Conservation (phyloP, 2,329 filamentous ascomycete genomes). For the Neofusicoccum parvum region DNA sequence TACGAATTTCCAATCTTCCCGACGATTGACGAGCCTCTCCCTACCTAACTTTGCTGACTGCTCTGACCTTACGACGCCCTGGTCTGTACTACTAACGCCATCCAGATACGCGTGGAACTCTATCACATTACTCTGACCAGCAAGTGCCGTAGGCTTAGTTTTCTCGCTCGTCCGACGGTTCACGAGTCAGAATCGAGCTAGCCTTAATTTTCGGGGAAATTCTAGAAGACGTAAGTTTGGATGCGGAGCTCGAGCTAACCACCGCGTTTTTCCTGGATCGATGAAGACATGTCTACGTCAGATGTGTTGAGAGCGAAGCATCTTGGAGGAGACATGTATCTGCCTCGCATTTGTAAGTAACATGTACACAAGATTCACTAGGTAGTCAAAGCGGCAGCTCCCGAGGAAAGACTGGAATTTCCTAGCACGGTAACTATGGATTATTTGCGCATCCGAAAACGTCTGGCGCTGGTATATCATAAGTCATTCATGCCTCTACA, state of each 20-base stretch:
- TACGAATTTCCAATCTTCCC: background rate
- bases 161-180: background rate
- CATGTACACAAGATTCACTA: no score
- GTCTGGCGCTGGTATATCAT: slow-evolving; percentile 2
- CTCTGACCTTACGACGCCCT: background rate
- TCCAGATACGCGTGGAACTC: slow-evolving; percentile 3
- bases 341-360: background rate
- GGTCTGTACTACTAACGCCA: background rate
- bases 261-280: background rate
- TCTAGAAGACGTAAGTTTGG: background rate
- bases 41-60: background rate
- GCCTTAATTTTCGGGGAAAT: background rate
- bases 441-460: background rate
- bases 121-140: background rate
- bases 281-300: no score
- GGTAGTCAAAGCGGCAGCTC: background rate
- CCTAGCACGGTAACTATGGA: background rate
- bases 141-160: background rate
- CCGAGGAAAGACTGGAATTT: background rate
- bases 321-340: no score
- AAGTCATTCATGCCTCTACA: background rate
- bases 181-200: background rate
- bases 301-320: no score
- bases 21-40: background rate
- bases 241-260: background rate